Conservation (phyloP, 1,139 yeast species). For the Meyerozyma smithsonii region DNA sequence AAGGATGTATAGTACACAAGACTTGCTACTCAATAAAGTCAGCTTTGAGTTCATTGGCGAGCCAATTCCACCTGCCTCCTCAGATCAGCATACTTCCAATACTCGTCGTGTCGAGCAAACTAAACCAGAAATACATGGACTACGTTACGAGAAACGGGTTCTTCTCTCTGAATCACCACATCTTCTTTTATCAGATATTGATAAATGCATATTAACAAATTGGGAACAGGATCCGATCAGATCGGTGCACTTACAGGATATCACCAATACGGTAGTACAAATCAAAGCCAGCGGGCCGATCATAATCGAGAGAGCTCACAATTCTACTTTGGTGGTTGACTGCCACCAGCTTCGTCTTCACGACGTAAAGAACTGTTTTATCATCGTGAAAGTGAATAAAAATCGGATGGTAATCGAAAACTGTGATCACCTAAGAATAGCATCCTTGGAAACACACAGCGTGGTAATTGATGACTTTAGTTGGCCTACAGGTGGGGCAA, state of each 20-base stretch:
- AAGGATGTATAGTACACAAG: not conserved
- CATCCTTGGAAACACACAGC: not conserved
- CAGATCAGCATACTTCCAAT: not conserved
- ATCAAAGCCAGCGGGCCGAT: constrained; percentile 8
- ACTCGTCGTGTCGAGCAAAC: not conserved
- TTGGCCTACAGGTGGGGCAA: constrained; percentile 9
- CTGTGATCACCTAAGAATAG: constrained; percentile 6
- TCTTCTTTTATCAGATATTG: not conserved
- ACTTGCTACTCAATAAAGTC: not conserved
- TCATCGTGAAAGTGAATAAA: constrained; percentile 6
- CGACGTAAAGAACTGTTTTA: constrained; percentile 5
- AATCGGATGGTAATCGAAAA: constrained; percentile 8
- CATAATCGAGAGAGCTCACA: constrained; percentile 6
- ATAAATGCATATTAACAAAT: not conserved
- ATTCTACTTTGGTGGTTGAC: constrained; percentile 7
- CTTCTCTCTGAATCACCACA: not conserved
- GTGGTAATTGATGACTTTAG: constrained; percentile 12
- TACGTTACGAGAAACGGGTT: not conserved
- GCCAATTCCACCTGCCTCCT: not conserved
- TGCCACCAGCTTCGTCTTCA: constrained; percentile 14
- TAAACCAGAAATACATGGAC: not conserved
- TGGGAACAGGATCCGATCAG: not conserved
- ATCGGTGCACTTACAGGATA: not conserved
- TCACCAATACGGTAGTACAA: not conserved
- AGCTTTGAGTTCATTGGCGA: not conserved